A percentile compares a stretch with the other conserved stretches of the same genome.
These are phyloP conservation scores for Wolfiporia cocos DNA, from an alignment of 1,284 basidiomycete species.

Conservation along the genomic window DNA sequence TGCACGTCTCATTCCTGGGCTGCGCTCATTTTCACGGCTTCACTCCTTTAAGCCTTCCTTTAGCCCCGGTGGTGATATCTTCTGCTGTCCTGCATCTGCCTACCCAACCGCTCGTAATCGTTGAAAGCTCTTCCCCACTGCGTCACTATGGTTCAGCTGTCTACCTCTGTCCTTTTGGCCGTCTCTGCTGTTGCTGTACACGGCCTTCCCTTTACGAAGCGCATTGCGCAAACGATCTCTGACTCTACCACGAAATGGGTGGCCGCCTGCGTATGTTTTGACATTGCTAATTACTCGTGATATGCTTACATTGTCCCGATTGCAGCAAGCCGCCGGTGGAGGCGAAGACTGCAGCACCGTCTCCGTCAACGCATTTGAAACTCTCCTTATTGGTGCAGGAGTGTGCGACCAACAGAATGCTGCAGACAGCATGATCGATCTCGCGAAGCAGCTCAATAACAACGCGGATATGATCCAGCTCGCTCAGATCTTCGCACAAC, in stretches of 20 bases:
- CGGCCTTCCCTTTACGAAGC: slow-evolving; percentile 28
- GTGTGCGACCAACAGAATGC: slow-evolving; percentile 58
- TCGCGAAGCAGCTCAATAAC: slow-evolving; percentile 51
- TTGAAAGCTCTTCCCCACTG: too few relatives aligned
- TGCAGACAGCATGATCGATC: slow-evolving; percentile 54
- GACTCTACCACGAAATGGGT: slow-evolving; percentile 36
- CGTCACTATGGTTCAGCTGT: slow-evolving; percentile 16
- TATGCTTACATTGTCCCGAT: slow-evolving; percentile 2
- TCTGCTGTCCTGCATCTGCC: too few relatives aligned
- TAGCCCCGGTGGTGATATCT: too few relatives aligned
- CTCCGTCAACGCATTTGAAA: slow-evolving; percentile 44
- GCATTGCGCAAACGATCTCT: slow-evolving; percentile 34
- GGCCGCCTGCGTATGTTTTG: slow-evolving; percentile 28
- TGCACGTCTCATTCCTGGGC: slow-evolving; percentile 5
- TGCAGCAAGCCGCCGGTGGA: slow-evolving; percentile 43
- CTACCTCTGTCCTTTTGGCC: slow-evolving; percentile 13
- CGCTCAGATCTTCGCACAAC: slow-evolving; percentile 56
- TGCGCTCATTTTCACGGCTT: slow-evolving; percentile 7
- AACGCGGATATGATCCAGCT: slow-evolving; percentile 50
- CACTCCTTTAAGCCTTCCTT: slow-evolving; percentile 4
- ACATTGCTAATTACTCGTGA: background rate
- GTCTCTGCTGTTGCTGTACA: slow-evolving; percentile 13
- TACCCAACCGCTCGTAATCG: too few relatives aligned
- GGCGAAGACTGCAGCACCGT: slow-evolving; percentile 45
- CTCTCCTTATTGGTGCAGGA: slow-evolving; percentile 48